A percentile compares a stretch with the other conserved stretches of the same genome.
Conservation (phyloP, 176 grass and related monocot genomes). For the Sorghum bicolor region Sorghum_bicolor_NCBIv3 NC_012874.2:3319501-3320000, state of each 20-base stretch:
- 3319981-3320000: too few relatives aligned
- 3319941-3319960: not conserved
- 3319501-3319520: not conserved
- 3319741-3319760: too few relatives aligned
- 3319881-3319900: not conserved
- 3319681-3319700: constrained; percentile 28
- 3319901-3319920: not conserved
- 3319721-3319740: not conserved
- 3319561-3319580: not conserved
- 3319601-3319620: constrained; percentile 7
- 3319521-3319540: not conserved
- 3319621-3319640: constrained; percentile 17
- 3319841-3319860: not conserved
- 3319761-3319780: constrained; percentile 52
- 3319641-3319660: not conserved
- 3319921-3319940: not conserved
- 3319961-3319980: too few relatives aligned
- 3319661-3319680: constrained; percentile 31
- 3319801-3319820: not conserved
- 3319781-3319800: not conserved
- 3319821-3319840: not conserved
- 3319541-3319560: not conserved
- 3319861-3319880: not conserved
- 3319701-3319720: constrained; percentile 11
- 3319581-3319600: constrained; percentile 27